Conservation (phyloP, 2,329 filamentous ascomycete species). For the Colletotrichum sp. region DNA sequence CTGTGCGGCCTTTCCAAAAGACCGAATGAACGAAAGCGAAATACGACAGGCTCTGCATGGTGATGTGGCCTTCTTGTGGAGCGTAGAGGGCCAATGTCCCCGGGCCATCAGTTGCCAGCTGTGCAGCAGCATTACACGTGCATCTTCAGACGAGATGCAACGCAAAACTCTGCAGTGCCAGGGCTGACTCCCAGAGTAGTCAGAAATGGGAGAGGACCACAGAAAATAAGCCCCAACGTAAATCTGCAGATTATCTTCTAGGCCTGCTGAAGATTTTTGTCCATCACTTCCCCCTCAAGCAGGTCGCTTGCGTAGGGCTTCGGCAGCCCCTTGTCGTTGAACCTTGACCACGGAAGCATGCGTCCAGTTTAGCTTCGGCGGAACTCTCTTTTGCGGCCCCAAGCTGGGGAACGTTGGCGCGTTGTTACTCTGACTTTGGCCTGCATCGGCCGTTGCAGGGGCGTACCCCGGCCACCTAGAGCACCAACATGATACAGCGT, state of each 20-base stretch:
- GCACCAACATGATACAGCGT: background rate
- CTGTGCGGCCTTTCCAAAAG: background rate
- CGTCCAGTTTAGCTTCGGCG: background rate
- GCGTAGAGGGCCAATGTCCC: background rate
- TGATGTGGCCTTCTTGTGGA: background rate
- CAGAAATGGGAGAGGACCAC: background rate
- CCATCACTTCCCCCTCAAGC: background rate
- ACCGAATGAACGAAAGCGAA: background rate
- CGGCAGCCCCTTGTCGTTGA: background rate
- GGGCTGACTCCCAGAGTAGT: background rate
- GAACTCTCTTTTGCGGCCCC: background rate
- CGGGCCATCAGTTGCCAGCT: background rate
- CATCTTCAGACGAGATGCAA: background rate
- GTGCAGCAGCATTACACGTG: background rate
- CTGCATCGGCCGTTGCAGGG: background rate
- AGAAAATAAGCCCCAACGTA: background rate
- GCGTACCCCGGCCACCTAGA: background rate
- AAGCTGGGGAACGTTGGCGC: background rate
- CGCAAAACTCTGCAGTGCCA: background rate
- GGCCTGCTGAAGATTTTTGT: background rate
- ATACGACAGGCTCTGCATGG: background rate
- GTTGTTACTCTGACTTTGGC: background rate
- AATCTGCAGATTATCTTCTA: background rate
- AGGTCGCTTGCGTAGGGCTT: background rate
- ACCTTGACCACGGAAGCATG: background rate